Base-by-base conservation (phyloP, 352 stramenopile genomes). In the Phytophthora fragariaefolia region DNA sequence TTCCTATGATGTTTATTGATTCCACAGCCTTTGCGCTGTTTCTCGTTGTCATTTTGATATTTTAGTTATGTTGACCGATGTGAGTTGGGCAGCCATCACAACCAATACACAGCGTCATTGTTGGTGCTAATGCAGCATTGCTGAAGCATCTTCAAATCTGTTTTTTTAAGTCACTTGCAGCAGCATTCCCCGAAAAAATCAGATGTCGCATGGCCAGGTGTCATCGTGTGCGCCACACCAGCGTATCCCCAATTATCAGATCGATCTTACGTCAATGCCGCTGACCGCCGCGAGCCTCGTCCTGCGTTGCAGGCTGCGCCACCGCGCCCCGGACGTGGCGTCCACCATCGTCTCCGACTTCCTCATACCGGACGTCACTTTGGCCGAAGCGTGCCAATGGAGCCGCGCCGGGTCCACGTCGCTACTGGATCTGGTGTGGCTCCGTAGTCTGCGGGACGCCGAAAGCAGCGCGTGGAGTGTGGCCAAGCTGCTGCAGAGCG, bases 341-440 rank as follows among this genome's bases (percentile, higher is more conserved):
- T 7, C 40, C 6, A 23, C 18, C n/a, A 24, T 46, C 40, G 7
- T 24, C 17, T 46, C 40, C n/a, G 56, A 62, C 17, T 51, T 67
- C 28, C 20, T 67, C 3, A 8, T 70, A 15, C 13, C 15, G 1
- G 54, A 64, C 22, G 26, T 69, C 6, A 22, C 46, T 20, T 38
- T 69, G 18, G 10, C 38, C 5, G 34, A 30, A 0, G 47, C 46
- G 10, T 65, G 47, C 23, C 27, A 58, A 15, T 42, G 20, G 15
- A 26, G 6, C 17, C 58, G 13, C 30, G 12, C 13, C 12, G 47
- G 48, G 4, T 60, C 47, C 4, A 34, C 42, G 3, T 22, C 18
- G 12, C 42, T 65, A 5, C 26, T 71, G 28, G 48, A 71, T 34
- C 28, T 66, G 26, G 23, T 65, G 23, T 64, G 62, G 53, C 45